Evolutionary conservation across 2,329 filamentous ascomycete genomes (phyloP), one percentile per base, ranked within the genome.

Genomic region (Triangularia verruculosa): DNA sequence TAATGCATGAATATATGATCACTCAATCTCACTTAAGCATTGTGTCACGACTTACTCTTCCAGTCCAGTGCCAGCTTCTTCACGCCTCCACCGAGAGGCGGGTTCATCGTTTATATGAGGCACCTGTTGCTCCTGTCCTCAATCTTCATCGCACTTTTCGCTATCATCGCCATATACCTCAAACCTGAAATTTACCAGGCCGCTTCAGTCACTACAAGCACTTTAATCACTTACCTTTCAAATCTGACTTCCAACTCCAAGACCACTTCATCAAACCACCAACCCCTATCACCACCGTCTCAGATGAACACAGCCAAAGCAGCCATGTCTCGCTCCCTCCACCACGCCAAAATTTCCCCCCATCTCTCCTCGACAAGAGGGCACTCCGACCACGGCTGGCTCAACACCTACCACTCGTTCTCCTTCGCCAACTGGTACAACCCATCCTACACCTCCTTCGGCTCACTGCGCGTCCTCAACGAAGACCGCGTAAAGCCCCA

Each of bases 401-500:
- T 96, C 8, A 90, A 94, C 78, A 89, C 89, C 7, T 95, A 90
- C 78, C 92, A 96, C 80, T 91, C 89, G 67, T 96, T 96, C 81
- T 89, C 85, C 71, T 96, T 96, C 76, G 91, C 91, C 51, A 82
- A 83, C 72, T 86, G 83, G 83, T 87, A 88, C 75, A 83, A 92
- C 73, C 88, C 89, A 1, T 74, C 77, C 25, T 89, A 87, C 78
- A 83, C 83, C 54, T 82, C 84, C 67, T 96, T 90, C 73, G 92
- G 93, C 7, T 84, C 88, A 25, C 83, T 96, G 55, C 87, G 92
- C 62, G 92, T 96, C 43, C 87, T 96, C 72, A 96, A 96, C 73
- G 92, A 97, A 79, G 92, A 96, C 75, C 89, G 91, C 32, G 92
- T 96, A 32, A 84, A 86, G 71, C 79, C 88, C 27, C 84, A 86